Evolutionary conservation across 768 basidiomycete genomes (phyloP), one percentile per base, ranked within the genome.

Genomic region (Boletus fagicola): DNA sequence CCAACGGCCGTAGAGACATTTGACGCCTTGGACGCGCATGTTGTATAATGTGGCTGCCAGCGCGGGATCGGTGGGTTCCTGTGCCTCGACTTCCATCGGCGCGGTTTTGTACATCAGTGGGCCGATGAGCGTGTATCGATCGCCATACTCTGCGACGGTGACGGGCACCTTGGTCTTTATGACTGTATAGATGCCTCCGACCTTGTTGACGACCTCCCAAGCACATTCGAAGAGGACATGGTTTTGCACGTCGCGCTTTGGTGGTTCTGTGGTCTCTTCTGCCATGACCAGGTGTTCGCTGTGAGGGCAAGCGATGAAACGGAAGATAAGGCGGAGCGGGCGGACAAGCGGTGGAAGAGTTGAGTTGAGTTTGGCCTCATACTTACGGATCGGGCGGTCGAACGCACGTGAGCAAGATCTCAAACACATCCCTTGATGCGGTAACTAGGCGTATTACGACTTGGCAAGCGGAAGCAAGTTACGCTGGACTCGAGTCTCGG

Each of bases 161-260:
- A 99, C 93, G 53, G 97, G 97, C 55, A 97, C 94, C 72, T 99
- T 99, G 50, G 97, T 98, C 78, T 98, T 98, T 72, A 98, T 97
- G 77, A 99, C 96, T 62, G 96, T 98, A 82, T 98, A 98, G 75
- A 98, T 98, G 60, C 96, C 96, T 65, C 95, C 96, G 73, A 98
- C 95, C 76, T 97, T 98, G 84, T 98, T 97, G 35, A 90, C 94
- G 66, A 97, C 95, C 77, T 97, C 95, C 95, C 95, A 98, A 35
- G 94, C 94, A 72, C 89, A 92, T 71, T 97, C 94, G 69, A 97
- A 97, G 68, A 97, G 88, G 35, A 92, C 67, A 47, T 91, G 84
- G 63, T 87, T 83, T 68, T 84, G 84, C 49, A 91, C 84, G 74
- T 92, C 89, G 76, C 92, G 88, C 59, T 78, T 79, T 30, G 66